Base-by-base conservation (phyloP, 2,329 filamentous ascomycete species). In the Aspergillus terreus region DNA sequence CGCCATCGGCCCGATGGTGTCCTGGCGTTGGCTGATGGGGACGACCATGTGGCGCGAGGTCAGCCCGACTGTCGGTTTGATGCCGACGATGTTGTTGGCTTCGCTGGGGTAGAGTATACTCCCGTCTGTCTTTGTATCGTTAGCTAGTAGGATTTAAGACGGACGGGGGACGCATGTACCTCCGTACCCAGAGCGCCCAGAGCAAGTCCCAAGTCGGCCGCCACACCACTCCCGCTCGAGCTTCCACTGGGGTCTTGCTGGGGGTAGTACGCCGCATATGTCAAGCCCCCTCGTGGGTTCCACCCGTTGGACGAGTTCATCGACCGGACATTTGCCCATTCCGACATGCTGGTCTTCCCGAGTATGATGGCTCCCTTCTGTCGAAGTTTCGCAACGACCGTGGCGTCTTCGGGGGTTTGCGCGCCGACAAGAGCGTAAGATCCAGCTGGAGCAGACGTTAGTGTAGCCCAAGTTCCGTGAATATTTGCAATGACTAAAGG, bases 41-140 rank as follows among this genome's bases (percentile, higher is more conserved):
- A 90, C 80, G 1, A 88, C 85, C 4, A 86, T 73, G 38, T 64
- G 58, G 4, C 67, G 73, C 1, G 82, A 84, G 0, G 81, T 86
- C 3, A 88, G 71, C 0, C 85, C 85, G 1, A 87, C 81, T 0
- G 83, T 85, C 1, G 85, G 83, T 63, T 85, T 86, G 64, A 89
- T 83, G 1, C 83, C 85, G 0, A 87, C 84, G 1, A 87, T 64
- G 51, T 85, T 85, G 70, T 82, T 86, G 4, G 71, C 61, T 40
- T 70, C 60, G 44, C 63, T 61, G 0, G 86, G 86, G 9, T 74
- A 76, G 4, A 87, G 63, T 49, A 89, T 86, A 15, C 80, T 85
- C 3, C 85, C 85, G 53, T 76, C 76, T 0, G 85, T 88, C 67
- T 67, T 17, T 21, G 76, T 7, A 33, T 33, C 5, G 3, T 32